phyloP scores from a whole-genome alignment of 441 rosid species.

The Croton laevigatus region DNA sequence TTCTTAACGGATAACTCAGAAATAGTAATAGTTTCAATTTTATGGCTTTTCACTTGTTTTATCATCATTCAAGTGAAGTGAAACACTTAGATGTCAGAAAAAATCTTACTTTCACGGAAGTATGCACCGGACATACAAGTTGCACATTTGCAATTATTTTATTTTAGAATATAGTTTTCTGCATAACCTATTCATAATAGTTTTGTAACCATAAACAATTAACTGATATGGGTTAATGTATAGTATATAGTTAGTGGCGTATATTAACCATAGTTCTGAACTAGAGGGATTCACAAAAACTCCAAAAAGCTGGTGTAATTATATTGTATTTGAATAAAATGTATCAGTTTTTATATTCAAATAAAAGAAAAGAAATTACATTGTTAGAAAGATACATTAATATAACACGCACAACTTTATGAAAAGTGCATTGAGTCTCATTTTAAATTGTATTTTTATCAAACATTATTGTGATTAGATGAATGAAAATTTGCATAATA shows the following conservation, averaged over 20 bases:
- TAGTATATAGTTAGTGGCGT: conserved; percentile 73
- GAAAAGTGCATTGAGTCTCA: too few relatives aligned
- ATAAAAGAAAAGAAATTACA: too few relatives aligned
- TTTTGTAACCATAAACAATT: conserved; percentile 1
- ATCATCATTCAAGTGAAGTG: background rate
- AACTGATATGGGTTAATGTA: conserved; percentile 74
- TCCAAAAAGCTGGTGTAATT: too few relatives aligned
- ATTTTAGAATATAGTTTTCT: background rate
- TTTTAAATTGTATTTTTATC: too few relatives aligned
- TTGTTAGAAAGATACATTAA: too few relatives aligned
- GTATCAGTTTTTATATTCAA: too few relatives aligned
- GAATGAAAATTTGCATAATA: too few relatives aligned
- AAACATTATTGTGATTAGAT: too few relatives aligned
- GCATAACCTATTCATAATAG: background rate
- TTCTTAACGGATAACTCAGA: background rate
- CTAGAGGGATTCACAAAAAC: too few relatives aligned
- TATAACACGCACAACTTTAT: too few relatives aligned
- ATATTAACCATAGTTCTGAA: too few relatives aligned
- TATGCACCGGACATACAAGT: background rate
- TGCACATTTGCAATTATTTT: background rate
- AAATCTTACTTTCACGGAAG: background rate
- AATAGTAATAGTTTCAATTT: background rate
- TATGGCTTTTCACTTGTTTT: background rate
- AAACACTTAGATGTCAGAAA: background rate
- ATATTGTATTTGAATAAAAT: too few relatives aligned